A percentile compares a stretch with the other conserved stretches of the same genome.
Evolutionary conservation across 2,329 filamentous ascomycete species (phyloP).

Genomic region (Scedosporium minutisporum): DNA sequence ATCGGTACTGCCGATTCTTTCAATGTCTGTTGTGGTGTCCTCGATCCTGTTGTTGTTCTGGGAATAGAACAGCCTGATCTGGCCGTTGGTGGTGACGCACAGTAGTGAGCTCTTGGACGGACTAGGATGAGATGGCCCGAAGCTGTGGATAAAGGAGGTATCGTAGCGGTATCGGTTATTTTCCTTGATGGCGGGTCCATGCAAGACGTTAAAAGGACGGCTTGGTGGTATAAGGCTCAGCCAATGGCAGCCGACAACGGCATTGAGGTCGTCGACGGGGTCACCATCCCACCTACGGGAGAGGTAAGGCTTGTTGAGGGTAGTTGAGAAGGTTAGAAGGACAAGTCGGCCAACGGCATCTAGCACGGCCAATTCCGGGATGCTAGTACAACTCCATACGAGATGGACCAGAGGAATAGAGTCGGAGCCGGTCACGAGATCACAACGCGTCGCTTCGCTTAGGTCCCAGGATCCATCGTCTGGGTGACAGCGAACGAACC

Average conservation of each 20-base stretch:
- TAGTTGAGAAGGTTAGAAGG: constrained; percentile 61
- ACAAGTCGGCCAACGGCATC: constrained; percentile 71
- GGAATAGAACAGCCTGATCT: constrained; percentile 67
- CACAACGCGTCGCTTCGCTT: constrained; percentile 57
- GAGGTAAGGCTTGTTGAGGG: constrained; percentile 61
- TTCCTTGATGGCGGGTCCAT: constrained; percentile 55
- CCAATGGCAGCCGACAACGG: constrained; percentile 82
- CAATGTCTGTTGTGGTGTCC: constrained; percentile 64
- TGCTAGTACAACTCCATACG: constrained; percentile 64
- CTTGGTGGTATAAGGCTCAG: constrained; percentile 48
- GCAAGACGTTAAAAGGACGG: constrained; percentile 36
- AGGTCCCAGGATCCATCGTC: constrained; percentile 67
- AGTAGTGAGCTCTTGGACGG: constrained; percentile 64
- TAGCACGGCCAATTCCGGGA: constrained; percentile 72
- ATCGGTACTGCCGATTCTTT: constrained; percentile 61
- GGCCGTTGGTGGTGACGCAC: constrained; percentile 64
- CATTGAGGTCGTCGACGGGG: constrained; percentile 61
- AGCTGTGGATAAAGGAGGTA: constrained; percentile 52
- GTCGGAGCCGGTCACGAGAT: constrained; percentile 51
- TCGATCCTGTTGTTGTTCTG: constrained; percentile 64
- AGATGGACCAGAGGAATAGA: constrained; percentile 67
- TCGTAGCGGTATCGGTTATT: constrained; percentile 60
- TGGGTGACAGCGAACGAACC: constrained; percentile 60
- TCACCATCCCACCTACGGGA: constrained; percentile 57
- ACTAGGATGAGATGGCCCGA: constrained; percentile 65